Percentiles rank a stretch among this genome's conserved stretches.
Evolutionary conservation across 2,329 filamentous ascomycete genomes (phyloP).

Genomic region (Fusarium longipes): DNA sequence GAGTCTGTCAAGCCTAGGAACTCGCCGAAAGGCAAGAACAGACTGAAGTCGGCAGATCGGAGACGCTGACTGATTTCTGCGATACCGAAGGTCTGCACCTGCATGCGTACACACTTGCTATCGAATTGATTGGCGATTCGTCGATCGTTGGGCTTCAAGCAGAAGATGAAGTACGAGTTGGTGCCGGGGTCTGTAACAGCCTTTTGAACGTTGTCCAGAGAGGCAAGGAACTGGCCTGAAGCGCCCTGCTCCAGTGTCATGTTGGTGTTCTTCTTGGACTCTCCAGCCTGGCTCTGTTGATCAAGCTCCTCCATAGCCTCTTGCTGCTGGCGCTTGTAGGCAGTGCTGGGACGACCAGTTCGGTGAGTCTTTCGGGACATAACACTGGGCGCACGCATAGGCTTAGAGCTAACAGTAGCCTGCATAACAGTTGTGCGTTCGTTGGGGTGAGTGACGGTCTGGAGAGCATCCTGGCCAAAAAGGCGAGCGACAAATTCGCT

Average conservation of each 20-base stretch:
- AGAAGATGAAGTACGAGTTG: conserved; percentile 97
- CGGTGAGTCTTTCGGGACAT: conserved; percentile 79
- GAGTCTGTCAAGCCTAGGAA: conserved; percentile 90
- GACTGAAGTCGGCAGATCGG: conserved; percentile 91
- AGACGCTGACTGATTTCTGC: conserved; percentile 96
- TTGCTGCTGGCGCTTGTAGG: conserved; percentile 54
- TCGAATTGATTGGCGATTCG: conserved; percentile 99
- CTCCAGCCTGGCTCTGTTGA: conserved; percentile 60
- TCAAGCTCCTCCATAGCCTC: conserved; percentile 61
- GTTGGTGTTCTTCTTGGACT: conserved; percentile 57
- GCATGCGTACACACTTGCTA: conserved; percentile 95
- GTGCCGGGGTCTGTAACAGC: conserved; percentile 84
- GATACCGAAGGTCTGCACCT: conserved; percentile 95
- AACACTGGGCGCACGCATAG: conserved; percentile 90
- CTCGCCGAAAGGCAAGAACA: conserved; percentile 95
- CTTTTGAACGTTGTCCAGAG: conserved; percentile 90
- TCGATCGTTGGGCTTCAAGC: conserved; percentile 95
- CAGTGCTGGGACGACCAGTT: conserved; percentile 49
- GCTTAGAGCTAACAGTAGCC: conserved; percentile 95
- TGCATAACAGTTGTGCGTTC: conserved; percentile 94
- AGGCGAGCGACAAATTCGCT: conserved; percentile 89
- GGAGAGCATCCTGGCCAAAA: conserved; percentile 94
- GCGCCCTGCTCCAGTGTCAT: conserved; percentile 79
- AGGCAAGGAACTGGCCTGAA: conserved; percentile 89
- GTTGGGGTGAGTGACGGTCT: conserved; percentile 92